These are phyloP conservation scores for Colletotrichum ledebouriae DNA, from an alignment of 2,329 filamentous ascomycete species.

Conservation along the genomic window DNA sequence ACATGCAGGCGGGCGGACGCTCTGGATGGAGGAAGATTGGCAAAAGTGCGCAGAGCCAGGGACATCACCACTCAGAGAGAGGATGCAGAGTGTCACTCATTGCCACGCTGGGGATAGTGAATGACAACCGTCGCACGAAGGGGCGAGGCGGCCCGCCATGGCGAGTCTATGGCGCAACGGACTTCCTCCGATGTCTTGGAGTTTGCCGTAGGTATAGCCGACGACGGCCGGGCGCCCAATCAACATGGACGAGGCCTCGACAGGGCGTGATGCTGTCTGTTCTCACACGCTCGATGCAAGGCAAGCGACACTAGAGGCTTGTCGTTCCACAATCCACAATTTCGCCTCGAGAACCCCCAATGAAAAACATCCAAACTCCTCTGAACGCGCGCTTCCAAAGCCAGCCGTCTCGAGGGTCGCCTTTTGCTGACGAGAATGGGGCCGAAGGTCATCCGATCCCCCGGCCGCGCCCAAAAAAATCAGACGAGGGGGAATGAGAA, in stretches of 20 bases:
- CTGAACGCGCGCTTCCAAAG: constrained; percentile 12
- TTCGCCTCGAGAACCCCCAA: constrained; percentile 3
- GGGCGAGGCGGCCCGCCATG: not conserved
- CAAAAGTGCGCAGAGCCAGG: not conserved
- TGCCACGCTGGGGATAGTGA: constrained; percentile 10
- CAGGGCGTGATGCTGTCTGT: not conserved
- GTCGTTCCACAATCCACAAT: constrained; percentile 11
- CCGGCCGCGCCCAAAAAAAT: constrained; percentile 9
- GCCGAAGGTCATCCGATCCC: constrained; percentile 9
- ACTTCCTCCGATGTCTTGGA: constrained; percentile 5
- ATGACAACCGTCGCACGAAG: constrained; percentile 12
- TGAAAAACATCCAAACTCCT: constrained; percentile 1
- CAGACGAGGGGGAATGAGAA: constrained; percentile 20
- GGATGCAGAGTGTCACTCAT: constrained; percentile 4
- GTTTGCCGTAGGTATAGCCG: not conserved
- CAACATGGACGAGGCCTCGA: not conserved
- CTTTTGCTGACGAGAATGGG: constrained; percentile 19
- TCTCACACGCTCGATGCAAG: constrained; percentile 9
- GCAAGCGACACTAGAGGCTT: constrained; percentile 23
- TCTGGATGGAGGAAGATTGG: constrained; percentile 3
- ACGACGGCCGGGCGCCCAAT: constrained; percentile 16
- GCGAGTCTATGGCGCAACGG: constrained; percentile 15
- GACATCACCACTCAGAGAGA: not conserved
- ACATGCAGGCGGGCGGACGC: constrained; percentile 11
- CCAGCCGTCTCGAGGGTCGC: constrained; percentile 11